Base-by-base conservation (phyloP, 2,329 filamentous ascomycete genomes). In the Fusarium nurragi region DNA sequence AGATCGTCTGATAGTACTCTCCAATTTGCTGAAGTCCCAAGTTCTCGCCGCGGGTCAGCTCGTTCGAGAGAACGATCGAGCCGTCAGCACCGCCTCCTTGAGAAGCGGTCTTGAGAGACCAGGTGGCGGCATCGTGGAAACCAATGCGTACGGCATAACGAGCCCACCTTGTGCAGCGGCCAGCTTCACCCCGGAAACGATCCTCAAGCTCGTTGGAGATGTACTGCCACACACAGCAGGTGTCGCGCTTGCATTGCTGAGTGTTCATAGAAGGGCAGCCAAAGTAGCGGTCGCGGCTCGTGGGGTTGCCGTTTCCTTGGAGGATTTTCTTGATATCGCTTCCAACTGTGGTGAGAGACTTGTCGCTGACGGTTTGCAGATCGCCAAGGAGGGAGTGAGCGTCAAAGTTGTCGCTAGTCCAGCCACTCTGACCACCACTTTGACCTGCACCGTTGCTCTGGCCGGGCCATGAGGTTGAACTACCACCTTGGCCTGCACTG, bases 91-190 rank as follows among this genome's bases (percentile, higher is more conserved):
- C 81, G 14, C 80, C 81, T 12, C 76, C 76, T 2, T 70, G 63
- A 1, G 54, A 43, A n/a, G 59, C 62, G 0, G 74, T 74, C 8
- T 67, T 63, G 47, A 76, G 77, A 34, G 77, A 78, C 80, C 80
- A 83, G 22, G 77, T 74, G 3, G 75, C 81, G 4, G 81, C 79
- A 59, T 83, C 81, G 60, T 83, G 81, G 69, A 83, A 83, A 13
- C 80, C 81, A 26, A 82, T 75, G 4, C 81, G 79, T 38, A 83
- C 74, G 13, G 81, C 79, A 41, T 71, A 75, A 10, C 81, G 78
- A 10, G 81, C 81, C 67, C 75, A 74, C 41, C 74, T 74, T 50
- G 79, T 83, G 62, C 81, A 83, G 2, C 77, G 73, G 3, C 77
- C 77, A 1, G 75, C 76, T 4, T 67, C 57, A 6, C 78, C 78